Evolutionary conservation across 2,329 filamentous ascomycete species (phyloP), one percentile per base, ranked within the genome.

Genomic region (Neocatenulostroma microsporum): DNA sequence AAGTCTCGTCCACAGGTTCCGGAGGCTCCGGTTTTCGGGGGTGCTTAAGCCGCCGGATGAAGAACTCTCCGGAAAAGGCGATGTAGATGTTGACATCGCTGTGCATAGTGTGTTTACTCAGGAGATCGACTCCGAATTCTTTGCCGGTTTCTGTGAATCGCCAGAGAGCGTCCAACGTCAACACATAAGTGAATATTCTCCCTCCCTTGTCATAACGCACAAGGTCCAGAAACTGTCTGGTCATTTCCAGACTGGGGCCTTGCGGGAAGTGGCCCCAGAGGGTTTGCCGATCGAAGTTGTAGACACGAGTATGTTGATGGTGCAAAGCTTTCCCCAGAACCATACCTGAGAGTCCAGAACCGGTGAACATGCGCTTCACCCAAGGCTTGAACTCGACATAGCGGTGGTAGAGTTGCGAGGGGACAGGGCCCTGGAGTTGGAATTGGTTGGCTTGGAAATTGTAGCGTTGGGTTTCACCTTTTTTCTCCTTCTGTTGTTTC

Each of bases 41-140:
- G 48, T 75, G 69, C 44, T 69, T 73, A 18, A 84, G 69, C 3
- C 82, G 74, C 11, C 86, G 76, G 44, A 96, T 73, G 58, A 95
- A 91, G 61, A 96, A 96, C 56, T 96, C 89, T 27, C 89, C 89
- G 0, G 84, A 86, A 57, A 80, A 95, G 15, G 88, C 89, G 46
- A 95, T 85, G 58, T 94, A 94, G 2, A 84, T 82, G 23, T 80
- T 83, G 2, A 94, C 88, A 59, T 95, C 81, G 47, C 84, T 89
- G 64, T 96, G 89, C 86, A 96, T 94, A 26, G 86, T 94, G 61
- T 96, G 89, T 60, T 96, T 96, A 60, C 81, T 87, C 52, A 96
- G 64, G 60, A 95, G 69, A 62, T 95, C 89, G 52, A 96, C 86
- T 35, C 88, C 86, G 41, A 95, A 95, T 53, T 95, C 88, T 51